phyloP scores from a whole-genome alignment of 179 eudicot genomes.

The Amaranthus tricolor region DNA sequence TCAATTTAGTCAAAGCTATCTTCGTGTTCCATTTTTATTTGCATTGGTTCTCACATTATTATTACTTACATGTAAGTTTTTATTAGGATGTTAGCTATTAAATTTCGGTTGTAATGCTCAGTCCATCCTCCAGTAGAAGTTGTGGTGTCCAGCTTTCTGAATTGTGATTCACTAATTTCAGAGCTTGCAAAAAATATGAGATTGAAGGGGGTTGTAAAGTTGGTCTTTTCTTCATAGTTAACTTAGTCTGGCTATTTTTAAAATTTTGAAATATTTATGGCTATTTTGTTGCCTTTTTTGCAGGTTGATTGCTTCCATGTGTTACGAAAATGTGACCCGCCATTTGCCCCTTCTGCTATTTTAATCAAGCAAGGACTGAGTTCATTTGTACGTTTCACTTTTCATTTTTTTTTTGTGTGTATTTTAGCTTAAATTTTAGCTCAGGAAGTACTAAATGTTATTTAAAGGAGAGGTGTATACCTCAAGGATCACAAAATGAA shows the following conservation, averaged over 20 bases:
- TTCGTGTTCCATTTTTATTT: not conserved
- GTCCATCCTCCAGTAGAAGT: not conserved
- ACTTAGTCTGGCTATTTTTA: not conserved
- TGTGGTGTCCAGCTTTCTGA: not conserved
- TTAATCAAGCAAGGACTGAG: slow-evolving; percentile 86
- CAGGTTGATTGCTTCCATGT: slow-evolving; percentile 98
- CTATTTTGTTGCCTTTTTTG: slow-evolving; percentile 18
- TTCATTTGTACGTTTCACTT: slow-evolving; percentile 66
- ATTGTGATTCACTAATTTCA: not conserved
- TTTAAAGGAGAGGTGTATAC: too few species aligned
- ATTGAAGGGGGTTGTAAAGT: not conserved
- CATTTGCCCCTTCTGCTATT: slow-evolving; percentile 75
- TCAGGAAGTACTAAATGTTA: not conserved
- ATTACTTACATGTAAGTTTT: not conserved
- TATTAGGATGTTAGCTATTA: not conserved
- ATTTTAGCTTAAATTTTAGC: not conserved
- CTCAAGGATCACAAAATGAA: too few species aligned
- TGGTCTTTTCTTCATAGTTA: not conserved
- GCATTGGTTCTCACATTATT: not conserved
- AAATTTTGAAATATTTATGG: not conserved
- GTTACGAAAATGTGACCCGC: slow-evolving; percentile 91
- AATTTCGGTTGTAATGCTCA: not conserved
- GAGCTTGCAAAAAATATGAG: not conserved
- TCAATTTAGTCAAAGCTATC: too few species aligned
- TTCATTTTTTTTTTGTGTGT: slow-evolving; percentile 7